phyloP scores from a whole-genome alignment of 176 grass and related monocot genomes.

The Musa itinerans region DNA sequence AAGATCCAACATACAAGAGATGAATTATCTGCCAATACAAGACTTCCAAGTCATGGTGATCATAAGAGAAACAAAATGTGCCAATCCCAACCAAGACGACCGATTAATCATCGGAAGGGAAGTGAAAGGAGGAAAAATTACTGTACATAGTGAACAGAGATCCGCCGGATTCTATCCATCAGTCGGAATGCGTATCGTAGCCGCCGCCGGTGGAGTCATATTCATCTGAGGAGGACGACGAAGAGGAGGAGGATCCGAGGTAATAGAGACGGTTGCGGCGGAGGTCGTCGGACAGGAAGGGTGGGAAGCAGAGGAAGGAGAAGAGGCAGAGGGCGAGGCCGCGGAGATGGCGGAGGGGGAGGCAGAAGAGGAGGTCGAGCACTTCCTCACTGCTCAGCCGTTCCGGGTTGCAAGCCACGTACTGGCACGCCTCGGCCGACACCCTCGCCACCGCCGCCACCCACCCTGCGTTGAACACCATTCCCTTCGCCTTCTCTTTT shows the following conservation, averaged over 20 bases:
- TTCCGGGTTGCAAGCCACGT: slow-evolving; percentile 90
- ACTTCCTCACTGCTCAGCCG: slow-evolving; percentile 58
- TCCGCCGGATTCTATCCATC: neutral
- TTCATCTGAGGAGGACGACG: slow-evolving; percentile 11
- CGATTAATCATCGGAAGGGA: neutral
- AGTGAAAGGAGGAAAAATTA: neutral
- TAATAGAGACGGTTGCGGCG: neutral
- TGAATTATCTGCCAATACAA: neutral
- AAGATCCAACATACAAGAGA: neutral
- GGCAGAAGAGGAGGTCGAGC: slow-evolving; percentile 60
- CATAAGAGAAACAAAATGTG: neutral
- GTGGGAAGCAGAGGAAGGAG: slow-evolving; percentile 69
- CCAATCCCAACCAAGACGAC: neutral
- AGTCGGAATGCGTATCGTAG: slow-evolving; percentile 41
- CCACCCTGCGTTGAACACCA: slow-evolving; percentile 51
- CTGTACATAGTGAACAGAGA: slow-evolving; percentile 5
- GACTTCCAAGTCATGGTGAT: neutral
- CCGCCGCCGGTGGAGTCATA: slow-evolving; percentile 21
- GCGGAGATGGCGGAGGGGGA: slow-evolving; percentile 62
- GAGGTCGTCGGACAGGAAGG: slow-evolving; percentile 21
- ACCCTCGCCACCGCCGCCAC: slow-evolving; percentile 69
- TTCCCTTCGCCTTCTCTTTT: neutral
- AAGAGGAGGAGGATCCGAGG: slow-evolving; percentile 23
- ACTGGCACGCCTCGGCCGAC: slow-evolving; percentile 72
- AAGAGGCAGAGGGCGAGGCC: slow-evolving; percentile 45